Base-by-base conservation (phyloP, 192 early-diverging fungal genomes). In the Backusella parvicylindrica region DNA sequence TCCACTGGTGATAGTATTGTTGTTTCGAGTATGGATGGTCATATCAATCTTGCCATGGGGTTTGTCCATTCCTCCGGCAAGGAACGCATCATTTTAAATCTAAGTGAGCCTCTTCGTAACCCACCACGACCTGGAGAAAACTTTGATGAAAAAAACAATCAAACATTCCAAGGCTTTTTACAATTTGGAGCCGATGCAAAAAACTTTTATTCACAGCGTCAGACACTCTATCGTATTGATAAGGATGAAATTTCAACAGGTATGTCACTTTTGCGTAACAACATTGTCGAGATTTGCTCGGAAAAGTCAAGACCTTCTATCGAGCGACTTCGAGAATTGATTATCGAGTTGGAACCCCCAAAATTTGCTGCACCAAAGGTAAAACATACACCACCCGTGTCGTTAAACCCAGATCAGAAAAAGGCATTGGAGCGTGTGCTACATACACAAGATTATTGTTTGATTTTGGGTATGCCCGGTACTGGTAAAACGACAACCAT, bases 401-500 rank as follows among this genome's bases (percentile, higher is more conserved):
- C 75, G n/a, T 79, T 98, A 28, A 98, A 98, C 71, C 36, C 75
- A 2, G 92, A 95, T 53, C 96, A 97, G 77, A 79, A 82, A 30
- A 68, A 47, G 2, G 94, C 92, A 5, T 73, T 97, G 12, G 79
- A 91, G 4, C 89, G 88, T 33, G 93, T 95, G n/a, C 68, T 97
- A 50, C 64, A 81, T 8, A 93, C 93, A 0, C 77, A 88, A 53
- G 97, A 99, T 73, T 99, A 98, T 84, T 85, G 92, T 11, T 79
- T 99, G 37, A 92, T 99, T 49, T 82, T 97, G 31, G 97, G 97
- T 15, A 98, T 98, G 96, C 97, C 97, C 0, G 97, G 97, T 2
- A 97, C 97, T 0, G 97, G 97, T 43, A 99, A 99, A 78, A 97
- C 95, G 0, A 95, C 94, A 1, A 96, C 94, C 0, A 95, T 96